Conservation (phyloP, 768 basidiomycete genomes). For the Guyanaporus albipodus region DNA sequence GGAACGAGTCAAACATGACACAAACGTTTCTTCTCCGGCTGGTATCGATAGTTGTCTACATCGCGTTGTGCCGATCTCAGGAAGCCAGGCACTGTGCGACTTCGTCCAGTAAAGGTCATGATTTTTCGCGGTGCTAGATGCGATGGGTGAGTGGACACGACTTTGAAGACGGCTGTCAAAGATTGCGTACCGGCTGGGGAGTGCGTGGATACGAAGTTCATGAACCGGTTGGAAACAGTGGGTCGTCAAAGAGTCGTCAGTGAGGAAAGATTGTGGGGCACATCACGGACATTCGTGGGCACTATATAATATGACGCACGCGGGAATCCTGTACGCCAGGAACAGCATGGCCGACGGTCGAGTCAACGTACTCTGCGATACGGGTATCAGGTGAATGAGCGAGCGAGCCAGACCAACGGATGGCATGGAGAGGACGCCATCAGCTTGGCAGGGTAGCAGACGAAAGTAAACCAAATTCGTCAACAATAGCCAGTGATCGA, state of each 20-base stretch:
- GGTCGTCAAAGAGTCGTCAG: too few relatives aligned
- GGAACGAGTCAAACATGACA: neutral
- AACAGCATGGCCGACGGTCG: neutral
- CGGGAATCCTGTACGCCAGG: too few relatives aligned
- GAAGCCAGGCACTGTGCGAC: constrained; percentile 9
- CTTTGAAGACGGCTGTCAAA: neutral
- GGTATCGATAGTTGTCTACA: neutral
- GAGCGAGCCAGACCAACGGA: too few relatives aligned
- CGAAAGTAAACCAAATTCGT: too few relatives aligned
- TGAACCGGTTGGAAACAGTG: too few relatives aligned
- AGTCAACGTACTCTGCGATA: too few relatives aligned
- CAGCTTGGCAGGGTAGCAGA: too few relatives aligned
- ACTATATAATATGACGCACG: neutral
- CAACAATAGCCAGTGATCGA: too few relatives aligned
- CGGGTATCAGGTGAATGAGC: too few relatives aligned
- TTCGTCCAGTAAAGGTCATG: constrained; percentile 5
- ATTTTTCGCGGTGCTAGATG: constrained; percentile 8
- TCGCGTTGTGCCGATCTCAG: constrained; percentile 2
- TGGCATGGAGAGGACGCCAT: too few relatives aligned
- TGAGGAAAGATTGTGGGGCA: too few relatives aligned
- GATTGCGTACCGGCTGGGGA: constrained; percentile 4
- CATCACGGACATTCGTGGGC: too few relatives aligned
- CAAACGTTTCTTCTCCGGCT: constrained; percentile 19
- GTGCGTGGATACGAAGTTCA: constrained; percentile 2
- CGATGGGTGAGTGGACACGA: neutral